Base-by-base conservation (phyloP, 768 basidiomycete genomes). In the Pholiota conissans region DNA sequence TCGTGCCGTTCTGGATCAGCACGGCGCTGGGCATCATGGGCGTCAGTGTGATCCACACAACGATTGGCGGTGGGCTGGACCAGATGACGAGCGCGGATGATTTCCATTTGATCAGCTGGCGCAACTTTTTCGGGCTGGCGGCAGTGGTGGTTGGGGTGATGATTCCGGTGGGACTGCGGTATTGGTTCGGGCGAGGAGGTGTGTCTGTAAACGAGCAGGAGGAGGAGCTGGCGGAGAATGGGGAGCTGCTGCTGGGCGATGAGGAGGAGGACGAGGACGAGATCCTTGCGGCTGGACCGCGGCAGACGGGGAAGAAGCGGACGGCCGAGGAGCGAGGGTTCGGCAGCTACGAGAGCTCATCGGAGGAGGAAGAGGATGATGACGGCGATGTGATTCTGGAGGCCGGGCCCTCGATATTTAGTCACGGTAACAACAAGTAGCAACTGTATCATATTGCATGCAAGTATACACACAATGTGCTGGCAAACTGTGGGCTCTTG, bases 71-170 rank as follows among this genome's bases (percentile, higher is more conserved):
- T 11, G 89, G 95, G 6, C 79, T 98, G 27, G 95, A 98, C 63
- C 86, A 94, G 59, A 98, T 98, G 96, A 96, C 95, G 5, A 89
- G 87, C 45, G 81, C 95, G 1, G 90, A 84, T 30, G 96, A 98
- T 70, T 98, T 98, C 69, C 88, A 96, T 71, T 82, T 98, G 49
- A 84, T 98, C 62, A 96, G 94, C 56, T 89, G 90, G 86, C 82
- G 84, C 58, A 98, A 98, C 73, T 91, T 95, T 68, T 81, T 96
- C 61, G 85, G 89, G 10, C 78, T 98, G 20, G 81, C 86, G 1
- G 92, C 92, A 0, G 86, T 96, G 50, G 91, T 91, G 55, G 81
- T 94, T 11, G 95, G 94, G 5, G 95, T 93, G n/a, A 79, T 96
- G 75, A 92, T 96, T 55, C 95, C 95, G 5, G 94, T 97, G 30